These are phyloP conservation scores for Tetrahymena malaccensis DNA, from an alignment of 73 alveolate genomes.

Conservation along the genomic window DNA sequence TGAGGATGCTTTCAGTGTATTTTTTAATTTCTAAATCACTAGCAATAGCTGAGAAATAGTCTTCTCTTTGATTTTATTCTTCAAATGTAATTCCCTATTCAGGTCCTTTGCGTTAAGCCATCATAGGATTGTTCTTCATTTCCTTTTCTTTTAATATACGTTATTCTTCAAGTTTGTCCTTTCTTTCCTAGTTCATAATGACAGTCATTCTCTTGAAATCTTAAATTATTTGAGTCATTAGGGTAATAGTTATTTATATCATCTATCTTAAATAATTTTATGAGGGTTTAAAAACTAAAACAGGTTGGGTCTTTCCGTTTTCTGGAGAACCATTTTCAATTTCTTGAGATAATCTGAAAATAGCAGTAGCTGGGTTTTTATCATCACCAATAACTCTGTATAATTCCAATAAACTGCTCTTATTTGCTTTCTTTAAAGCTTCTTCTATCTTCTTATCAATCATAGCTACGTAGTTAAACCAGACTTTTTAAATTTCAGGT, in stretches of 20 bases:
- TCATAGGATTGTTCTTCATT: slow-evolving; percentile 15
- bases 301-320: slow-evolving; percentile 6
- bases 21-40: slow-evolving; percentile 16
- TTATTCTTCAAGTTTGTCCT: slow-evolving; percentile 46
- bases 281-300: slow-evolving; percentile 20
- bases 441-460: slow-evolving; percentile 76
- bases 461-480: slow-evolving; percentile 52
- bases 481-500: slow-evolving; percentile 48
- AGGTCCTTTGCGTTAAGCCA: slow-evolving; percentile 15
- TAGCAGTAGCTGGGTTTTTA: slow-evolving; percentile 45
- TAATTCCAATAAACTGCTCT: slow-evolving; percentile 72
- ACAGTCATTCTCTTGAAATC: slow-evolving; percentile 60
- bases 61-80: background rate
- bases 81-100: background rate
- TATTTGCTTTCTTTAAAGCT: slow-evolving; percentile 81
- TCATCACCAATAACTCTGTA: slow-evolving; percentile 70
- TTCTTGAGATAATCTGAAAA: slow-evolving; percentile 35
- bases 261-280: slow-evolving; percentile 24
- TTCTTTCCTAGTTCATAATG: slow-evolving; percentile 69
- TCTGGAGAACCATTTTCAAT: slow-evolving; percentile 34
- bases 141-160: slow-evolving; percentile 14
- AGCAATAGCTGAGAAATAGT: background rate
- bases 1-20: background rate
- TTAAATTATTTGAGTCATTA: slow-evolving; percentile 60
- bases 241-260: slow-evolving; percentile 27